Conservation (phyloP, 2,329 filamentous ascomycete species). For the Penicillium digitatum region DNA sequence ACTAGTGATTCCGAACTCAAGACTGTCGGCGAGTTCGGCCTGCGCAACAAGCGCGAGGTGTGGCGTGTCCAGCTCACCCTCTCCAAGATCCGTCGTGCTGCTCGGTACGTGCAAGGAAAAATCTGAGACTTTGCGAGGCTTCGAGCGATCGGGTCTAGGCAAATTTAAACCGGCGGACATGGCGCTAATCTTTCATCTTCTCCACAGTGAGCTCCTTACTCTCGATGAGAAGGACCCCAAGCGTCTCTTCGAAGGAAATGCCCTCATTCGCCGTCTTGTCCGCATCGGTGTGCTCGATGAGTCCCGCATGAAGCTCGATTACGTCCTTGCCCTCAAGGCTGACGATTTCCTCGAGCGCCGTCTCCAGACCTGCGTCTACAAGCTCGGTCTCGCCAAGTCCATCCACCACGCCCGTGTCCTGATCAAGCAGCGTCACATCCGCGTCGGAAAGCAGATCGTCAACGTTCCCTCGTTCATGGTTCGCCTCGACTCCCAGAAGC, state of each 20-base stretch:
- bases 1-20: slow-evolving; percentile 99
- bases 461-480: slow-evolving; percentile 99
- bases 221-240: slow-evolving; percentile 99
- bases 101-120: slow-evolving; percentile 65
- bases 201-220: slow-evolving; percentile 89
- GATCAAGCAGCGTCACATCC: slow-evolving; percentile 99
- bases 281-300: slow-evolving; percentile 99
- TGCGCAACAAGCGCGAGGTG: slow-evolving; percentile 99
- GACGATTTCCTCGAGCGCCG: slow-evolving; percentile 99
- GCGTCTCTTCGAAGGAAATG: slow-evolving; percentile 99
- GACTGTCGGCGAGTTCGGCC: slow-evolving; percentile 99
- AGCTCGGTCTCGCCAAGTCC: slow-evolving; percentile 99
- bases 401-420: slow-evolving; percentile 99
- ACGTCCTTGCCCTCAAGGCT: slow-evolving; percentile 97
- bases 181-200: slow-evolving; percentile 6
- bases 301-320: slow-evolving; percentile 99
- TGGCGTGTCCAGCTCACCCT: slow-evolving; percentile 99
- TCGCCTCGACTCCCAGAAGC: slow-evolving; percentile 99
- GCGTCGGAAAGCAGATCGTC: slow-evolving; percentile 99
- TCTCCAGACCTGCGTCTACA: slow-evolving; percentile 99
- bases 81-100: slow-evolving; percentile 99
- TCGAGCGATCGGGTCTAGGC: background rate
- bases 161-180: background rate
- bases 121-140: background rate
- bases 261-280: slow-evolving; percentile 99